Evolutionary conservation across 23 red algal genomes (phyloP), one percentile per base, ranked within the genome.

Genomic region (Gracilaria vermiculophylla): DNA sequence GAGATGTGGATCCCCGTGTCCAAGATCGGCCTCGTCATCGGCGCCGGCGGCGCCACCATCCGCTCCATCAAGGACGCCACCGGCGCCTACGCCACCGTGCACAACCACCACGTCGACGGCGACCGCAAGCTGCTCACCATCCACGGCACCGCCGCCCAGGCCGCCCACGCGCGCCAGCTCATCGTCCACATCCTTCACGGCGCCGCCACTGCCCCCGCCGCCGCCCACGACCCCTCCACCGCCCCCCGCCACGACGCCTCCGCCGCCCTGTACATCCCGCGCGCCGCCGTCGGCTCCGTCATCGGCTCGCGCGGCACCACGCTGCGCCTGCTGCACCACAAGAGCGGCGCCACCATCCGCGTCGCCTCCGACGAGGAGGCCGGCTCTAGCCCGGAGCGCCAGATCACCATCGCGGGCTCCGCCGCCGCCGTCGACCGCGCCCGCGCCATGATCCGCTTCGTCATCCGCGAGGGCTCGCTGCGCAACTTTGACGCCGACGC

Each of bases 1-100:
- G 89, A 95, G 77, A 62, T 96, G 62, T 96, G 94, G 94, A 87
- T 96, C 42, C 94, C 94, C 13, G 29, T 86, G 27, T 72, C 81
- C 40, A 79, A 88, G 20, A 88, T 96, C 36, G 94, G 94, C 19
- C 61, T 96, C 19, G 67, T 96, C 13, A 96, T 96, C 40, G 94
- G 94, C 12, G 55, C 74, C 16, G 61, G 78, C 20, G 94, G 94
- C 34, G 77, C 34, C 28, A 81, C 78, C 56, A 96, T 96, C 41
- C 72, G 78, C 25, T 80, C 66, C 33, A 84, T 96, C 66, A 82
- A 96, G 47, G 94, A 96, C 2, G 78, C 76, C 41, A 86, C 87
- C 11, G 64, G 78, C 45, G 86, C 94, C 53, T 78, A 74, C 6
- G 79, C 85, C 32, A 81, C 74, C 13, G 94, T 96, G 3, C 86